Evolutionary conservation across 371 early-diverging fungal species (phyloP).

Genomic region (Zopfochytrium polystomum): DNA sequence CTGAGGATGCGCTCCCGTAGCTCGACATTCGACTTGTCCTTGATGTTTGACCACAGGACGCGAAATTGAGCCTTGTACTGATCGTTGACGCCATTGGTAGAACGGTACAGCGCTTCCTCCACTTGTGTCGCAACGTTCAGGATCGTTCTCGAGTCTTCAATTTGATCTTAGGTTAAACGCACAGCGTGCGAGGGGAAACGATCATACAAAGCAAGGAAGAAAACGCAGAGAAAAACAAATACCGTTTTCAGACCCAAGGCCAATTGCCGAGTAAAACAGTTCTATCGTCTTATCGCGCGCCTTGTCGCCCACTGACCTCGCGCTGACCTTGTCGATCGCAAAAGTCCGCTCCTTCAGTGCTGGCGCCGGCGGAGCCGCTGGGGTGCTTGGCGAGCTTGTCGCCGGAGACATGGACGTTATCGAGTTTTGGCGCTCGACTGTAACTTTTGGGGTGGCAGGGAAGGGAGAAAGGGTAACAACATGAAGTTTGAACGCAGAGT

Average conservation of each 20-base stretch:
- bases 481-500: no score
- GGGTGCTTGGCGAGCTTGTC: no score
- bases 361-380: conserved; percentile 2
- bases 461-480: no score
- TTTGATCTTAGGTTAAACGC: no score
- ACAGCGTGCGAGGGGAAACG: no score
- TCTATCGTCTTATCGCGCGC: conserved; percentile 81
- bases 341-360: neutral
- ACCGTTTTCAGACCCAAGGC: conserved; percentile 67
- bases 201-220: no score
- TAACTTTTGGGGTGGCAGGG: no score
- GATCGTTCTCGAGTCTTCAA: conserved; percentile 61
- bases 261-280: conserved; percentile 79
- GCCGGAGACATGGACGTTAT: no score
- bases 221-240: conserved; percentile 13
- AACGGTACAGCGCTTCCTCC: conserved; percentile 63
- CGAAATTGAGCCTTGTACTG: conserved; percentile 80
- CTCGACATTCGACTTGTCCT: conserved; percentile 77
- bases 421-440: no score
- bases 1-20: conserved; percentile 70
- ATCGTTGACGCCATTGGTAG: conserved; percentile 44
- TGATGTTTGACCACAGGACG: conserved; percentile 75
- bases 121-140: conserved; percentile 62
- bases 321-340: no score
- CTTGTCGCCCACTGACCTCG: conserved; percentile 63